Evolutionary conservation across 441 rosid species (phyloP).

Genomic region (Metrosideros polymorpha): DNA sequence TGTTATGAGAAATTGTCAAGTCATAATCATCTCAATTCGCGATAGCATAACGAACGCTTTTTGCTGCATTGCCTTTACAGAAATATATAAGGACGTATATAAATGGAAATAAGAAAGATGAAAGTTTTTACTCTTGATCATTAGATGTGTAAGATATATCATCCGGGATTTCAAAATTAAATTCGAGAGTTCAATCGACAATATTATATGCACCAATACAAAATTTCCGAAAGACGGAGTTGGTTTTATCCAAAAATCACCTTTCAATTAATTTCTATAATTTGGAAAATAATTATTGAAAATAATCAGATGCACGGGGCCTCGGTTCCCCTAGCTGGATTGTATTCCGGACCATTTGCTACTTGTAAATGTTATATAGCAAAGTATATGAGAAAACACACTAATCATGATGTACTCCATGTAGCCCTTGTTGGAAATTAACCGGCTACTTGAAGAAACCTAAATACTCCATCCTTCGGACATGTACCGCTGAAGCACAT

Average conservation of each 20-base stretch:
- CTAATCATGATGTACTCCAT: not conserved
- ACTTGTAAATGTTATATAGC: not conserved
- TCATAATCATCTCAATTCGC: not conserved
- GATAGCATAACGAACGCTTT: not conserved
- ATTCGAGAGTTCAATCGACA: too few species aligned
- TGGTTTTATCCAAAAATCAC: too few species aligned
- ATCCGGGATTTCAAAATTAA: rapidly evolving
- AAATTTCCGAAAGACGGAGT: too few species aligned
- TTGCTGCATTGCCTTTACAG: not conserved
- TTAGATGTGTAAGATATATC: not conserved
- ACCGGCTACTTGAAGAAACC: rapidly evolving
- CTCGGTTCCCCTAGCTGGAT: too few species aligned
- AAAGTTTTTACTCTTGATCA: not conserved
- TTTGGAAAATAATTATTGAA: too few species aligned
- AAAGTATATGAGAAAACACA: rapidly evolving
- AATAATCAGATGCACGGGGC: too few species aligned
- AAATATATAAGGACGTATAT: not conserved
- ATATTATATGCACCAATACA: too few species aligned
- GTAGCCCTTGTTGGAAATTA: not conserved
- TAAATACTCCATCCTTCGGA: not conserved
- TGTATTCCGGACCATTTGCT: too few species aligned
- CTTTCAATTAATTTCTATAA: too few species aligned
- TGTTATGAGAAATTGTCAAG: not conserved
- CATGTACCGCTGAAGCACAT: rapidly evolving
- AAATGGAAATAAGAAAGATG: rapidly evolving